phyloP scores from a whole-genome alignment of 208 protist genomes.

The Wallacemonas sp. region DNA sequence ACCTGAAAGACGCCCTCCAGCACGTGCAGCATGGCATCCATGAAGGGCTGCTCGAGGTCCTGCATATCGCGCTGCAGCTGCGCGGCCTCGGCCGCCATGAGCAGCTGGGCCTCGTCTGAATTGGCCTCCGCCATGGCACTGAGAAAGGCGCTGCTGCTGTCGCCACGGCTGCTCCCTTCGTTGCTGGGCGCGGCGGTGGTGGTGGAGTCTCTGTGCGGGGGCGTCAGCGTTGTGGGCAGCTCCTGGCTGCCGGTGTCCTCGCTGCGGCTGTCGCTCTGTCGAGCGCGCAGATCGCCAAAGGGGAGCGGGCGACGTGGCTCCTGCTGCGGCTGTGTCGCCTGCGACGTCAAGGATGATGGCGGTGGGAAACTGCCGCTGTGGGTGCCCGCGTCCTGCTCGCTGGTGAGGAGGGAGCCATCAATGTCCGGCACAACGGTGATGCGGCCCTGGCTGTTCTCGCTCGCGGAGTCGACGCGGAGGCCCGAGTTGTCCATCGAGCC shows the following conservation, averaged over 20 bases:
- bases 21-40: conserved; percentile 20
- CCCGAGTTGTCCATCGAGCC: conserved; percentile 17
- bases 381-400: not conserved
- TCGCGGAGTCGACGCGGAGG: conserved; percentile 8
- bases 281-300: not conserved
- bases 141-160: not conserved
- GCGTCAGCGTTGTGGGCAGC: not conserved
- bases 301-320: too few relatives aligned
- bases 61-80: conserved; percentile 13
- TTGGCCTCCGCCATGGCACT: not conserved
- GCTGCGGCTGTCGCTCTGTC: not conserved
- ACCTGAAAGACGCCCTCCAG: conserved; percentile 24
- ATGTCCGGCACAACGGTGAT: conserved; percentile 23
- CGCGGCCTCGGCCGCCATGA: not conserved
- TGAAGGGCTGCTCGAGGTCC: conserved; percentile 22
- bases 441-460: conserved; percentile 19
- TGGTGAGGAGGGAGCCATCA: conserved; percentile 11
- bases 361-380: conserved; percentile 8
- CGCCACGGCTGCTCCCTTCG: not conserved
- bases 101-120: not conserved
- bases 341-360: not conserved
- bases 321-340: not conserved
- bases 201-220: not conserved
- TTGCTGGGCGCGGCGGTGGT: not conserved
- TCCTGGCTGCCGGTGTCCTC: not conserved